Conservation (phyloP, 495 filamentous ascomycete genomes). For the Filosporella fistucella region DNA sequence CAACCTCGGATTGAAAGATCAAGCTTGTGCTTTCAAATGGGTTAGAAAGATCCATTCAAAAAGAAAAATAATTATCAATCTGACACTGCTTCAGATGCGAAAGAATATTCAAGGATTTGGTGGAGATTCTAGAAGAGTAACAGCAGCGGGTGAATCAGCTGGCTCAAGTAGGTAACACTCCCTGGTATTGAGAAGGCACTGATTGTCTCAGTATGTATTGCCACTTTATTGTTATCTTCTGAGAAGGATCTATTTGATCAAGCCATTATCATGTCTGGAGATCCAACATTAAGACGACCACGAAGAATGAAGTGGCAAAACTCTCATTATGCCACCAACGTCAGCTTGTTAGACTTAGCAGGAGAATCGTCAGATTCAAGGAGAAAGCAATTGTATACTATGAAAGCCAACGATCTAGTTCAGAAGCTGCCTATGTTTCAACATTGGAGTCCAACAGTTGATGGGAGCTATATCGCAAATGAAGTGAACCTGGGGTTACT, state of each 20-base stretch:
- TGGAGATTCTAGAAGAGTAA: slow-evolving; percentile 31
- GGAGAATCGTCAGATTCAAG: neutral
- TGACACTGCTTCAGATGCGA: slow-evolving; percentile 5
- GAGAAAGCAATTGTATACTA: neutral
- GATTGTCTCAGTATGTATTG: no score
- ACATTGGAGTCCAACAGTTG: slow-evolving; percentile 12
- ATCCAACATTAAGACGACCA: slow-evolving; percentile 10
- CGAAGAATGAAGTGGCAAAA: slow-evolving; percentile 13
- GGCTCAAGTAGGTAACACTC: slow-evolving; percentile 38
- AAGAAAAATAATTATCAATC: no score
- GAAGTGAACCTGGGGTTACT: slow-evolving; percentile 11
- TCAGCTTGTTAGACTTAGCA: neutral
- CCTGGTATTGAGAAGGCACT: no score
- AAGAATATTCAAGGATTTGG: slow-evolving; percentile 35
- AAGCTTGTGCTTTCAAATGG: slow-evolving; percentile 18
- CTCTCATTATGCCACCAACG: neutral
- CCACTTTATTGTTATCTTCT: no score
- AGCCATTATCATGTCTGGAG: slow-evolving; percentile 18
- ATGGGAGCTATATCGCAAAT: slow-evolving; percentile 8
- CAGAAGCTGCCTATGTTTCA: slow-evolving; percentile 2
- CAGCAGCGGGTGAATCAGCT: slow-evolving; percentile 48
- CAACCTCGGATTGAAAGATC: slow-evolving; percentile 17
- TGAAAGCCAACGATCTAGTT: slow-evolving; percentile 1
- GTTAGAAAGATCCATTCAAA: no score
- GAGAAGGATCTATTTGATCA: slow-evolving; percentile 12